Base-by-base conservation (phyloP, 306 rosid genomes). In the Datisca glomerata region DNA sequence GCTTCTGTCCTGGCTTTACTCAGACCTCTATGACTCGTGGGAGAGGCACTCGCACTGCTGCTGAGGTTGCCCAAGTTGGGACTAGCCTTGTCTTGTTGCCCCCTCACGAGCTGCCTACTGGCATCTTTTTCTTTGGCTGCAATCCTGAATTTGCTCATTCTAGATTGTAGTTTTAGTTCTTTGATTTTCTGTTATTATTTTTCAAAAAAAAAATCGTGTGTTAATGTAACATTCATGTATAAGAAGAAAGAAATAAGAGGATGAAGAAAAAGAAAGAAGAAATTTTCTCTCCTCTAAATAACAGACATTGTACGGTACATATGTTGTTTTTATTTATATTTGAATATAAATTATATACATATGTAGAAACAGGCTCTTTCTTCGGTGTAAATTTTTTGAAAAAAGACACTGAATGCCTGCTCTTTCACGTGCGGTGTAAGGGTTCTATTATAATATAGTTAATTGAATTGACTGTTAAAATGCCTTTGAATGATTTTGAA, bases 1-100 rank as follows among this genome's bases (percentile, higher is more conserved):
- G 93, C 59, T 72, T 65, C 15, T 89, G 98, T 41, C 98, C 98
- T 4, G 98, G 98, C 12, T 89, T 74, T 64, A 89, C 95, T 9
- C 79, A 71, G 52, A 89, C 95, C 0, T 56, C 93, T 1, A 89
- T 84, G 98, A 89, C 98, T 0, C 58, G 70, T 7, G 93, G 81
- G 0, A 64, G 61, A 19, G 98, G 95, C 3, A 63, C 65, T 0
- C 98, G 76, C 67, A 51, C 95, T 0, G 73, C 95, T 0, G 66
- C 63, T 4, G 61, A 54, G 0, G 93, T 75, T 7, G 93, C 98
- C 1, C 5, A 41, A 4, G 20, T 66, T n/a, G 81, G 68, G 0
- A 59, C 78, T 40, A 28, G 51, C 7, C 73, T 89, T 2, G 75
- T 66, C 23, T 52, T 89, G 75, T 86, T 89, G 50, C 91, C 91